Conservation (phyloP, 2,329 filamentous ascomycete species). For the Bimuria novae-zelandiae region DNA sequence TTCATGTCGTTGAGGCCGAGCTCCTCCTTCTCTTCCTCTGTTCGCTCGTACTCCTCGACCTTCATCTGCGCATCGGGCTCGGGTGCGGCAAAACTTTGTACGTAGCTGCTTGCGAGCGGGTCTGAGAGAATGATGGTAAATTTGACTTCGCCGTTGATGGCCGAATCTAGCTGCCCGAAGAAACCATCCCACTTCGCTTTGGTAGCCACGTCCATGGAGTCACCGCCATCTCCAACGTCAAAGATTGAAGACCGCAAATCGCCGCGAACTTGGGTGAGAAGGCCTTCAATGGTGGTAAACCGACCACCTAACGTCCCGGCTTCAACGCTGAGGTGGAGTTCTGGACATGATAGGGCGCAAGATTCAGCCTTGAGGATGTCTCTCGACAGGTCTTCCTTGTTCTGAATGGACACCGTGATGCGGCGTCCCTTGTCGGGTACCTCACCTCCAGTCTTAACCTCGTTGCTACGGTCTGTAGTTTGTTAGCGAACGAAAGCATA, state of each 20-base stretch:
- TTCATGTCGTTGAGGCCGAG: conserved; percentile 92
- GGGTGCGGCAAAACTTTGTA: conserved; percentile 81
- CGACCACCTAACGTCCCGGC: conserved; percentile 92
- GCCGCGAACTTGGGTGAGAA: conserved; percentile 88
- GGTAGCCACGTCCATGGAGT: conserved; percentile 71
- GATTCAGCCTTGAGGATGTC: conserved; percentile 97
- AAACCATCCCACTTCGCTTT: conserved; percentile 79
- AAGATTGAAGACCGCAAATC: conserved; percentile 90
- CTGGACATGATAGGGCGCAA: conserved; percentile 82
- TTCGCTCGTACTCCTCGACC: conserved; percentile 81
- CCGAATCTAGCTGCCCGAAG: conserved; percentile 75
- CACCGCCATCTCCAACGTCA: conserved; percentile 74
- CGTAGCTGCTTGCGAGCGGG: conserved; percentile 88
- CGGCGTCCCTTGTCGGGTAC: conserved; percentile 84
- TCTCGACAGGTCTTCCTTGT: conserved; percentile 74
- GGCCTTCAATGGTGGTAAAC: conserved; percentile 95
- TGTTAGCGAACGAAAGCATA: conserved; percentile 12
- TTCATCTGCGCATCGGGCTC: conserved; percentile 84
- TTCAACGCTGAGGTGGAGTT: conserved; percentile 85
- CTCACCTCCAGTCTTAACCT: conserved; percentile 95
- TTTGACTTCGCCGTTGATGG: conserved; percentile 77
- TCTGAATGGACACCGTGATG: conserved; percentile 76
- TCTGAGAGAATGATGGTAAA: conserved; percentile 87
- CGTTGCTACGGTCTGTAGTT: conserved; percentile 74
- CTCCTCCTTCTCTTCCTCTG: conserved; percentile 91